Percentiles rank a stretch among this genome's conserved stretches.
These are phyloP conservation scores for Breynia disticha DNA, from an alignment of 441 rosid genomes.

Conservation along the genomic window DNA sequence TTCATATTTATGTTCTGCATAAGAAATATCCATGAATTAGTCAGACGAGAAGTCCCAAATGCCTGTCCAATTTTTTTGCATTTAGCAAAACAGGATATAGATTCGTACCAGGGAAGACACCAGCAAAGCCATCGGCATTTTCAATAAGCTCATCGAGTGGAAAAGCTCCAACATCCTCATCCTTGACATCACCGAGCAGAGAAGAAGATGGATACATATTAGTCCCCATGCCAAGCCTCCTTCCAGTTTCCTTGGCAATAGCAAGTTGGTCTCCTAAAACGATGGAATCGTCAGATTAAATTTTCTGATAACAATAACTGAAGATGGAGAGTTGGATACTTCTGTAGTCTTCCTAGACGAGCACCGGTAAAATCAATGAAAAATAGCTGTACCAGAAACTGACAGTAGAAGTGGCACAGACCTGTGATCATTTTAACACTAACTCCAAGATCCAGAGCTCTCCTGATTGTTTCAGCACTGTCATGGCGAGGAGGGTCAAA, in stretches of 20 bases:
- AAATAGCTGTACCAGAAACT: no score
- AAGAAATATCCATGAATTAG: not conserved
- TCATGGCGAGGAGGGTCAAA: conserved; percentile 42
- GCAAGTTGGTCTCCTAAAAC: conserved; percentile 87
- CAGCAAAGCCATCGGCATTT: conserved; percentile 92
- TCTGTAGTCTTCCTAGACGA: no score
- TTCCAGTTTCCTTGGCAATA: conserved; percentile 93
- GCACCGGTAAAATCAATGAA: no score
- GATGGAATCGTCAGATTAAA: no score
- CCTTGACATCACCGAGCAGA: conserved; percentile 64
- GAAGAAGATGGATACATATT: conserved; percentile 94
- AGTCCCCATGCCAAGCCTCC: conserved; percentile 98
- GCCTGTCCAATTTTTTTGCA: not conserved
- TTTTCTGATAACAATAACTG: no score
- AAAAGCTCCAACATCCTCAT: conserved; percentile 48
- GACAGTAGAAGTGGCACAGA: no score
- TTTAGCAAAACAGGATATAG: not conserved
- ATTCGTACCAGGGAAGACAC: conserved; percentile 73
- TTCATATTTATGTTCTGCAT: conserved; percentile 75
- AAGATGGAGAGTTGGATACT: no score
- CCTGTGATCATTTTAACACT: conserved; percentile 98
- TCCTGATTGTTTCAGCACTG: conserved; percentile 92
- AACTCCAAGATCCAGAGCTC: conserved; percentile 83
- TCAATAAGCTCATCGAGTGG: conserved; percentile 86
- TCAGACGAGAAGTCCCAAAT: not conserved